phyloP scores from a whole-genome alignment of 306 rosid genomes.

The Sechiopsis laciniata region DNA sequence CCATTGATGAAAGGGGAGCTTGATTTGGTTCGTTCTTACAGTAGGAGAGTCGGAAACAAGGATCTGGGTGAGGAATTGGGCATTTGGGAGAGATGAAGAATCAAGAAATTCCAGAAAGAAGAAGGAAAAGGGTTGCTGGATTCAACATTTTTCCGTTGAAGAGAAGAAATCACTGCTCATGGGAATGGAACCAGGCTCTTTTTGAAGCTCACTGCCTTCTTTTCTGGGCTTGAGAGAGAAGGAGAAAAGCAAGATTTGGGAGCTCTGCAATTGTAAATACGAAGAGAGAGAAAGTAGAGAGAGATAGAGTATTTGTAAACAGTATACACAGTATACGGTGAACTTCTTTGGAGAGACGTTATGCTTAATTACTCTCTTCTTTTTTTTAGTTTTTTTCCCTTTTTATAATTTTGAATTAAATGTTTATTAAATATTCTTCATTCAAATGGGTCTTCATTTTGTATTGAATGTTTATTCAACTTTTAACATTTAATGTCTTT shows the following conservation, averaged over 20 bases:
- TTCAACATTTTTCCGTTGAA: conserved; percentile 31
- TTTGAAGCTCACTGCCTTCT: background rate
- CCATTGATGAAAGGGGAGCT: conserved; percentile 49
- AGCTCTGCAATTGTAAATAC: background rate
- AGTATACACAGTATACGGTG: background rate
- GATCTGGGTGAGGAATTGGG: conserved; percentile 18
- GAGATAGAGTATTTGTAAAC: background rate
- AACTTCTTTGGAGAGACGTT: too few species aligned
- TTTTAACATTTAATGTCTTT: too few species aligned
- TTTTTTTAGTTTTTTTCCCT: too few species aligned
- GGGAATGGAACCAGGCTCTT: background rate
- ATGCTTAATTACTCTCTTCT: too few species aligned
- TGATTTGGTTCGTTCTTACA: background rate
- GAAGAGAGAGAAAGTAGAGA: background rate
- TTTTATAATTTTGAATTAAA: too few species aligned
- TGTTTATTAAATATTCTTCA: too few species aligned
- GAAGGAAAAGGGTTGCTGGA: conserved; percentile 9
- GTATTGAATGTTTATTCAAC: too few species aligned
- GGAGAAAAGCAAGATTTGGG: conserved; percentile 19
- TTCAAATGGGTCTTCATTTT: too few species aligned
- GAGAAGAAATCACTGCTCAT: conserved; percentile 27
- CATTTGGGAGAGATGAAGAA: conserved; percentile 24
- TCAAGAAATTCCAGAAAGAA: conserved; percentile 28
- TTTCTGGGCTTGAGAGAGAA: conserved; percentile 2
- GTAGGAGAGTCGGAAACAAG: conserved; percentile 22